Conservation (phyloP, 2,329 filamentous ascomycete species). For the Aspergillus sp. region DNA sequence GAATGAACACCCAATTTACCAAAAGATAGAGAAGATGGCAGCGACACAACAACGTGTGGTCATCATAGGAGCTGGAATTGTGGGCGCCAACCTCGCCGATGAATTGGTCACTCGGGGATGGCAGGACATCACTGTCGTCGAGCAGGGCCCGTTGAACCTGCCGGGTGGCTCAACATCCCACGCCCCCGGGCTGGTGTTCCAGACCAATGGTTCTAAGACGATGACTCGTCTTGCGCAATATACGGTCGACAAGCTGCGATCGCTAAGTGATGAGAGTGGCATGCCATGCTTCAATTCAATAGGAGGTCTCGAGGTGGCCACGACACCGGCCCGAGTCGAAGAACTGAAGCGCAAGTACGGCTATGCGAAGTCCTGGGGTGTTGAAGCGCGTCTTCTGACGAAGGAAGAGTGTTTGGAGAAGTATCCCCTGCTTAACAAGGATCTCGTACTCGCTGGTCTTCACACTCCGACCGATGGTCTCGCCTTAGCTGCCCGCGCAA, state of each 20-base stretch:
- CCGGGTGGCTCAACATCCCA: constrained; percentile 68
- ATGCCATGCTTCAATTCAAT: constrained; percentile 62
- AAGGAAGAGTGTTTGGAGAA: constrained; percentile 54
- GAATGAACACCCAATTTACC: no score
- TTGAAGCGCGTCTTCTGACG: constrained; percentile 56
- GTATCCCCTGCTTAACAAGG: constrained; percentile 58
- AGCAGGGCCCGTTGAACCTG: constrained; percentile 64
- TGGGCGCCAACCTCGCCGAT: constrained; percentile 65
- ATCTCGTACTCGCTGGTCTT: constrained; percentile 59
- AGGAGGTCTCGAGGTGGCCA: constrained; percentile 64
- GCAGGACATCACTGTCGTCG: constrained; percentile 64
- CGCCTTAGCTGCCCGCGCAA: constrained; percentile 62
- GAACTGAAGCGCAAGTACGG: constrained; percentile 66
- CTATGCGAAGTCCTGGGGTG: constrained; percentile 62
- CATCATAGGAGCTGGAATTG: constrained; percentile 65
- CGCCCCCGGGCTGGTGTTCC: constrained; percentile 65
- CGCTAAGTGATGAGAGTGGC: constrained; percentile 50
- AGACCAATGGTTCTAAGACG: constrained; percentile 53
- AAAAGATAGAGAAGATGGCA: neutral
- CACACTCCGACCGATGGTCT: constrained; percentile 64
- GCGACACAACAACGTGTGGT: constrained; percentile 52
- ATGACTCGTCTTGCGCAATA: constrained; percentile 62
- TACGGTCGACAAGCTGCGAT: constrained; percentile 61
- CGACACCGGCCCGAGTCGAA: constrained; percentile 58
- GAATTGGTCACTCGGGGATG: constrained; percentile 65